phyloP scores from a whole-genome alignment of 306 rosid genomes.

The Vachellia collinsii region DNA sequence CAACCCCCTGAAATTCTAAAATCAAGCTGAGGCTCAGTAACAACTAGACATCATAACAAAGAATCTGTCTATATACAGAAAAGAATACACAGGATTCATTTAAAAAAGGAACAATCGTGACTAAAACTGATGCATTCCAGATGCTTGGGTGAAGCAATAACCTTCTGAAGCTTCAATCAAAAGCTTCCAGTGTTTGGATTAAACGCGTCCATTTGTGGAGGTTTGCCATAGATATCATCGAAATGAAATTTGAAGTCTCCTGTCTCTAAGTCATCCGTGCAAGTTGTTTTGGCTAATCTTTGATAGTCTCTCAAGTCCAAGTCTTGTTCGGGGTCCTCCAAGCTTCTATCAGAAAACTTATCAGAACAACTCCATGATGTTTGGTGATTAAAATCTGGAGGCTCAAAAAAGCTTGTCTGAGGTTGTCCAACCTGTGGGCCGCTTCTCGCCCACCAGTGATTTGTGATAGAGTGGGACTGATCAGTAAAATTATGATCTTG shows the following conservation, averaged over 20 bases:
- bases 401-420: constrained; percentile 83
- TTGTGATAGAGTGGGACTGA: constrained; percentile 36
- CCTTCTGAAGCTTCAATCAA: constrained; percentile 48
- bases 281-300: constrained; percentile 50
- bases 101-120: constrained; percentile 36
- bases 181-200: constrained; percentile 45
- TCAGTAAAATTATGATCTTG: constrained; percentile 42
- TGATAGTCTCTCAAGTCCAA: constrained; percentile 52
- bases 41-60: constrained; percentile 37
- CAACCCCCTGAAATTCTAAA: constrained; percentile 34
- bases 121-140: constrained; percentile 44
- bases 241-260: constrained; percentile 71
- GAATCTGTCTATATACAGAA: constrained; percentile 77
- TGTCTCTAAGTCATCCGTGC: constrained; percentile 60
- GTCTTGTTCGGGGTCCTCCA: constrained; percentile 60
- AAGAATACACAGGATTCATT: constrained; percentile 60
- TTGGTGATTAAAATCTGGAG: constrained; percentile 65
- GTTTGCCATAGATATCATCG: constrained; percentile 70
- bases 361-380: constrained; percentile 39
- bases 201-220: constrained; percentile 57
- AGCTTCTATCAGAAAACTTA: constrained; percentile 61
- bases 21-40: constrained; percentile 37
- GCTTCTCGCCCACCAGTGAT: constrained; percentile 89
- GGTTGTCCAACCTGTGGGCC: constrained; percentile 36
- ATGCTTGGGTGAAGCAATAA: constrained; percentile 37